These are phyloP conservation scores for Fragilaria crotonensis DNA, from an alignment of 108 stramenopile genomes.

Conservation along the genomic window DNA sequence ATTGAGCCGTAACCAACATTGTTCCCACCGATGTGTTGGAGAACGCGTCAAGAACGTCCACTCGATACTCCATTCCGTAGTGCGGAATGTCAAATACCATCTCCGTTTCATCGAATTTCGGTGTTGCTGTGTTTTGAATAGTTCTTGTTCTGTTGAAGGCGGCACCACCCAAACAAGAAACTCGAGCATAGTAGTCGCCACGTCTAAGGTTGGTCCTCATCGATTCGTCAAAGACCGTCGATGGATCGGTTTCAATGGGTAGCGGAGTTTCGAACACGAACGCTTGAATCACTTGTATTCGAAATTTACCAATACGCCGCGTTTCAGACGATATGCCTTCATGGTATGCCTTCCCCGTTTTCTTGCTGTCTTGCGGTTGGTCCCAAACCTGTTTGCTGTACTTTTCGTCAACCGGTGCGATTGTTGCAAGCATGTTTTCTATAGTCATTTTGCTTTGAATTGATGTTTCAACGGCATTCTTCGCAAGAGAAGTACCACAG, in stretches of 20 bases:
- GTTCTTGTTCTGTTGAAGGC: slow-evolving; percentile 51
- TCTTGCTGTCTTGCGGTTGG: too few species aligned
- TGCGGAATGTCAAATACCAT: slow-evolving; percentile 46
- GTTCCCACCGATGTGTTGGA: slow-evolving; percentile 65
- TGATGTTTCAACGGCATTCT: slow-evolving; percentile 37
- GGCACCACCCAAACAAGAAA: slow-evolving; percentile 45
- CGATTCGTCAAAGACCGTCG: slow-evolving; percentile 15
- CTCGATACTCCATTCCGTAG: slow-evolving; percentile 68
- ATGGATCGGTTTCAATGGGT: slow-evolving; percentile 47
- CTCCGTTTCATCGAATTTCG: slow-evolving; percentile 54
- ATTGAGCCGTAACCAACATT: slow-evolving; percentile 56
- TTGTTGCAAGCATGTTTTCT: slow-evolving; percentile 22
- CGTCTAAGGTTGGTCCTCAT: slow-evolving; percentile 32
- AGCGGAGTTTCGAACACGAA: slow-evolving; percentile 47
- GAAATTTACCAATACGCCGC: slow-evolving; percentile 41
- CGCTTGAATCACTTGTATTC: slow-evolving; percentile 45
- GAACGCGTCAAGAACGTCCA: slow-evolving; percentile 71
- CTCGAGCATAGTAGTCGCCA: slow-evolving; percentile 79
- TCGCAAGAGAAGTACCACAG: slow-evolving; percentile 58
- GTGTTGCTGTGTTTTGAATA: slow-evolving; percentile 55
- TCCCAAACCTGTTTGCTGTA: background rate
- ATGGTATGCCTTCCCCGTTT: too few species aligned
- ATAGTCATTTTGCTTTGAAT: slow-evolving; percentile 47
- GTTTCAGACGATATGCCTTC: too few species aligned
- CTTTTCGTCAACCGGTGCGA: slow-evolving; percentile 49